phyloP scores from a whole-genome alignment of 108 stramenopile genomes.

The Cyclotella sp. region DNA sequence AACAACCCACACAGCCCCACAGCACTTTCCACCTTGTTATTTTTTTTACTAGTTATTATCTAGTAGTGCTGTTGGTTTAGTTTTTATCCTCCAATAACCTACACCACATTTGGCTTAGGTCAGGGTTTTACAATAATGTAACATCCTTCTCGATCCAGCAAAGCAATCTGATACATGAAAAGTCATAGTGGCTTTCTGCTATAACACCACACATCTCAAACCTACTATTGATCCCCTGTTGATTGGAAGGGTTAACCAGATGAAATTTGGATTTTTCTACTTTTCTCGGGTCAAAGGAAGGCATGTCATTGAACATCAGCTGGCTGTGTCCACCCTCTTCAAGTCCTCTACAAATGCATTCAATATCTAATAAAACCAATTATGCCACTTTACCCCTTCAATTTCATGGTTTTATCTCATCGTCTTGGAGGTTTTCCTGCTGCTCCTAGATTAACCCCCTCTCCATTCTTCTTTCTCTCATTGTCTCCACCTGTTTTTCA shows the following conservation, averaged over 20 bases:
- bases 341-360: conserved; percentile 13
- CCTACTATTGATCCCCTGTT: conserved; percentile 78
- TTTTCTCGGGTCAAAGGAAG: conserved; percentile 54
- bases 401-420: conserved; percentile 3
- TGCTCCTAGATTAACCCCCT: not conserved
- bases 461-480: conserved; percentile 14
- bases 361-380: conserved; percentile 31
- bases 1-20: too few species aligned
- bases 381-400: conserved; percentile 18
- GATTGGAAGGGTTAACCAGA: conserved; percentile 56
- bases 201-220: conserved; percentile 77
- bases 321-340: not conserved
- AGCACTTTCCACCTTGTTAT: too few species aligned
- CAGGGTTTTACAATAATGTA: conserved; percentile 91
- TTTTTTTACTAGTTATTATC: too few species aligned
- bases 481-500: conserved; percentile 8
- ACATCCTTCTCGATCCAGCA: conserved; percentile 79
- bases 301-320: conserved; percentile 49
- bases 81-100: too few species aligned
- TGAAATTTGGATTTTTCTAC: conserved; percentile 40
- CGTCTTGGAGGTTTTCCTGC: conserved; percentile 17
- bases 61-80: too few species aligned
- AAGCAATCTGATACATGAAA: conserved; percentile 84
- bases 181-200: conserved; percentile 94
- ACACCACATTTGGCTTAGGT: too few species aligned